These are phyloP conservation scores for Pseudozyma sp. DNA, from an alignment of 1,284 basidiomycete genomes.

Conservation along the genomic window DNA sequence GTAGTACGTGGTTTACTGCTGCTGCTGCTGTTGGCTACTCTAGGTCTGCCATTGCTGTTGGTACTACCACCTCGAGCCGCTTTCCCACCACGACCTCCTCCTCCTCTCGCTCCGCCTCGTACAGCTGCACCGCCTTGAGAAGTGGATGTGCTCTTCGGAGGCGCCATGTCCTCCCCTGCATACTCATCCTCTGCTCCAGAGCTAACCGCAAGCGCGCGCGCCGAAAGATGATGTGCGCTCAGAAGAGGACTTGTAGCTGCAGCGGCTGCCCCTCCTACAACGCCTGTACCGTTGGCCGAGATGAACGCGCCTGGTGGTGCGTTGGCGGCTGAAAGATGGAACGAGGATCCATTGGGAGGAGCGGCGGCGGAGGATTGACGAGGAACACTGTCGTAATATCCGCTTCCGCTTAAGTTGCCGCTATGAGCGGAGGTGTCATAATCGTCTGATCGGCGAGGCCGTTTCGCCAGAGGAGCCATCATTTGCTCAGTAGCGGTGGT, in stretches of 20 bases:
- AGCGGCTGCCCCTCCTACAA: background rate
- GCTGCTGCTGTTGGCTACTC: too few relatives aligned
- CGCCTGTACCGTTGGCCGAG: constrained; percentile 5
- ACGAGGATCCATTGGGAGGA: constrained; percentile 6
- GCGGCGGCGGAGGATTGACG: constrained; percentile 18
- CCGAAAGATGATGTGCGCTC: background rate
- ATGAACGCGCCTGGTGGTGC: background rate
- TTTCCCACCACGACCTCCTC: constrained; percentile 19
- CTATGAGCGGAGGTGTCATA: background rate
- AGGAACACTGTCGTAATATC: constrained; percentile 33
- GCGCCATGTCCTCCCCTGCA: constrained; percentile 25
- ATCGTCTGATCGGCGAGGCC: constrained; percentile 31
- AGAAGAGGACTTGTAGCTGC: constrained; percentile 13
- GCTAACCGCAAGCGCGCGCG: constrained; percentile 3
- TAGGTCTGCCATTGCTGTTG: too few relatives aligned
- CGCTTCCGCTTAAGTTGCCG: too few relatives aligned
- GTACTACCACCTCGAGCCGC: constrained; percentile 3
- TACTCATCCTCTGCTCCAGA: constrained; percentile 27
- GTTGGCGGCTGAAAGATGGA: constrained; percentile 3
- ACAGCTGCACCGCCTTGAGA: constrained; percentile 3
- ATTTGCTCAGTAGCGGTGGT: background rate
- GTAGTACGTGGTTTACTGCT: too few relatives aligned
- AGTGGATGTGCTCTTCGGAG: constrained; percentile 15
- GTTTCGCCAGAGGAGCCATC: constrained; percentile 23
- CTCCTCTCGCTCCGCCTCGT: constrained; percentile 4